Conservation (phyloP, 805 yeast genomes). For the Candida pini region DNA sequence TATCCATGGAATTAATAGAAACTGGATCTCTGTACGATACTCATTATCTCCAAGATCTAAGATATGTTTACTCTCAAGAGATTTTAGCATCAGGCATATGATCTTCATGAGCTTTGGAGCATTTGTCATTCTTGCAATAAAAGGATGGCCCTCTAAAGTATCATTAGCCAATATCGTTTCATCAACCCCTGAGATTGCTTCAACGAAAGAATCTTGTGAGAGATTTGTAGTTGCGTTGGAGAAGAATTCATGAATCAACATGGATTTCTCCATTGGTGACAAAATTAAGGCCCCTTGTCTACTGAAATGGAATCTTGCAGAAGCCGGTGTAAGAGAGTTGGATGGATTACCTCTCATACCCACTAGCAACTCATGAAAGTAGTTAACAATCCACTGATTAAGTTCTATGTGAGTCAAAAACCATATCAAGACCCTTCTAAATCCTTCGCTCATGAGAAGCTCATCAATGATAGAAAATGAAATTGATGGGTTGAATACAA, state of each 20-base stretch:
- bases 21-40: conserved; percentile 54
- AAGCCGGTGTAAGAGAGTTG: conserved; percentile 2
- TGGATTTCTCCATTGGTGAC: conserved; percentile 55
- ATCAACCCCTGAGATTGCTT: conserved; percentile 16
- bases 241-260: conserved; percentile 67
- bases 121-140: conserved; percentile 27
- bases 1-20: conserved; percentile 59
- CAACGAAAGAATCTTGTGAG: conserved; percentile 28
- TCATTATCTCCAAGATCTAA: conserved; percentile 42
- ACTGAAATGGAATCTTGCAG: conserved; percentile 37
- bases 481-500: conserved; percentile 46
- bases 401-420: conserved; percentile 57
- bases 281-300: conserved; percentile 50
- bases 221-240: conserved; percentile 45
- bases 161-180: too few species aligned
- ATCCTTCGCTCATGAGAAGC: conserved; percentile 62
- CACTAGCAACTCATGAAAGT: conserved; percentile 54
- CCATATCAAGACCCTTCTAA: conserved; percentile 61
- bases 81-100: conserved; percentile 58
- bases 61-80: conserved; percentile 40
- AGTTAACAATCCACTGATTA: conserved; percentile 51
- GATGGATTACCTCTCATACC: conserved; percentile 46
- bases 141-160: too few species aligned
- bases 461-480: conserved; percentile 61
- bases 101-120: conserved; percentile 41